Evolutionary conservation across 192 early-diverging fungal genomes (phyloP).

Genomic region (Coemansia sp.): DNA sequence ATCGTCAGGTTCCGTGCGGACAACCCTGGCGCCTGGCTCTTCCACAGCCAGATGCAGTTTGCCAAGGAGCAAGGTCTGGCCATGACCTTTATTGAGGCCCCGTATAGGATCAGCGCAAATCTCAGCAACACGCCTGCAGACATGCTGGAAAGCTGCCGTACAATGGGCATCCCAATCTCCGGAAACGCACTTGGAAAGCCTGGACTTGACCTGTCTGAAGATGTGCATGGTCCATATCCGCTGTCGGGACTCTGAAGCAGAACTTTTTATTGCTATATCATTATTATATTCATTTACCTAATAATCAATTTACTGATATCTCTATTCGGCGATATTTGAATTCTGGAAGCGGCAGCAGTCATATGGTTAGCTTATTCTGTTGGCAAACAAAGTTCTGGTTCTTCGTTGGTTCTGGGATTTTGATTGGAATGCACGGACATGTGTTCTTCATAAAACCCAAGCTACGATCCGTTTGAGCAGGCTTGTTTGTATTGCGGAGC

Average conservation of each 20-base stretch:
- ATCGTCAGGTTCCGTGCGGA: conserved; percentile 62
- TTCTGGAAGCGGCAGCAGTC: too few relatives aligned
- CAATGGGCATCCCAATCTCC: conserved; percentile 56
- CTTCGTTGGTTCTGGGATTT: too few relatives aligned
- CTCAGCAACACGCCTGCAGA: conserved; percentile 47
- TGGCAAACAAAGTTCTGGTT: too few relatives aligned
- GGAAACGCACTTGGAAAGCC: conserved; percentile 78
- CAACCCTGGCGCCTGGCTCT: conserved; percentile 59
- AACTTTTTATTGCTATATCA: conserved; percentile 5
- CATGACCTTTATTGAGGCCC: conserved; percentile 68
- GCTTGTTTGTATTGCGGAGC: too few relatives aligned
- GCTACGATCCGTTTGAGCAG: too few relatives aligned
- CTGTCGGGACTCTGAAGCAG: conserved; percentile 2
- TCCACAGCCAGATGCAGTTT: conserved; percentile 76
- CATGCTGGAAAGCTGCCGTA: conserved; percentile 62
- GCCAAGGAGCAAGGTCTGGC: conserved; percentile 69
- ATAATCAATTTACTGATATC: too few relatives aligned
- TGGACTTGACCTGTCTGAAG: conserved; percentile 59
- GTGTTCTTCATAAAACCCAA: too few relatives aligned
- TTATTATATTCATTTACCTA: too few relatives aligned
- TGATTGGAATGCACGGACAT: too few relatives aligned
- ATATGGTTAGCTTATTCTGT: too few relatives aligned
- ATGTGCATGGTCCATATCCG: background rate
- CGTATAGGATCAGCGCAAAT: conserved; percentile 54
- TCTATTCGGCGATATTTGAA: too few relatives aligned